Evolutionary conservation across 140 eudicot genomes (phyloP), one percentile per base, ranked within the genome.

Genomic region (Bidens hawaiensis): DNA sequence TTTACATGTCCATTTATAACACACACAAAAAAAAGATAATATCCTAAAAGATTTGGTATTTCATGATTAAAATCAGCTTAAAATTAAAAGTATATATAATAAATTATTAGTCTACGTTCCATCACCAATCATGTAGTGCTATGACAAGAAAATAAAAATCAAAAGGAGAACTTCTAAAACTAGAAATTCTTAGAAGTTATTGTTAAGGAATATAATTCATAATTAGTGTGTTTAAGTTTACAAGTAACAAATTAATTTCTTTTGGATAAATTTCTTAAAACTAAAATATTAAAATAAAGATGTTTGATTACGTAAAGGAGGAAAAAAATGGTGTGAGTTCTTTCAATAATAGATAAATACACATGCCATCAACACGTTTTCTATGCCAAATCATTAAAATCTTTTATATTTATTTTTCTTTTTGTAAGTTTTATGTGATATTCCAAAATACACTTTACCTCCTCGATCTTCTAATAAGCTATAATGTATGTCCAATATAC

Each of bases 241-340:
- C 78, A 65, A 36, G 73, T 73, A 73, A 57, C 78, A 46, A 58
- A 24, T 48, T 65, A 48, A 31, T 65, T 55, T 27, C 25, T 73
- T 73, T 36, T 58, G 49, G 78, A 66, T 57, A 66, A 36, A 66
- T 66, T 73, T 67, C 19, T 27, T 36, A 26, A 21, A n/a, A 65
- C 5, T 73, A 24, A 34, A 57, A 34, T 56, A 28, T 34, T 42
- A 31, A 24, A 56, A 64, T 31, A 19, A 18, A 48, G 47, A 48
- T 48, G 70, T 49, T 65, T 65, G 65, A 24, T 73, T 65, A 27
- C 50, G 42, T 46, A 65, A 58, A 73, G 47, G 38, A 47, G 74
- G 63, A 73, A 65, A 65, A 58, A 65, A n/a, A 33, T 40, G 65
- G 65, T 19, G 63, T n/a, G 68, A 31, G 46, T 36, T 49, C 34